Percentiles rank a stretch among this genome's conserved stretches.
Conservation (phyloP, 805 yeast species). For the Clavispora santaluciae region DNA sequence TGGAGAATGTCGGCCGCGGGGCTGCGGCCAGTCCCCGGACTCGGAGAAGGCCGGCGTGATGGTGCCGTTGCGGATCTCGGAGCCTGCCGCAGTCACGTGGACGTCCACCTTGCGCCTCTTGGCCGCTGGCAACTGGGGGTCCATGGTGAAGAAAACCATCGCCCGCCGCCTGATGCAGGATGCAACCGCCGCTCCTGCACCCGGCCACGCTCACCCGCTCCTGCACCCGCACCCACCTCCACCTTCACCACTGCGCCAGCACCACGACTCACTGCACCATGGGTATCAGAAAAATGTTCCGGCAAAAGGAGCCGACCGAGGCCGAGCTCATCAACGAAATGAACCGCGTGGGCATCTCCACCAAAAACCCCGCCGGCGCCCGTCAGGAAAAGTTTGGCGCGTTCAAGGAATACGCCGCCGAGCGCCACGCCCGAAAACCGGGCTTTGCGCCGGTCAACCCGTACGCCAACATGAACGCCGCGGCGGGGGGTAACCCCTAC, state of each 20-base stretch:
- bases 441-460: constrained; percentile 41
- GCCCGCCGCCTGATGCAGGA: neutral
- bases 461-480: constrained; percentile 26
- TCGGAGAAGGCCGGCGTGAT: constrained; percentile 8
- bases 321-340: constrained; percentile 41
- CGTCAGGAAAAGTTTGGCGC: constrained; percentile 49
- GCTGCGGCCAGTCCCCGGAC: no score
- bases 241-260: no score
- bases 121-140: constrained; percentile 5
- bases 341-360: constrained; percentile 38
- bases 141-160: neutral
- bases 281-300: constrained; percentile 45
- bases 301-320: constrained; percentile 47
- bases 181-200: neutral
- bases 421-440: constrained; percentile 29
- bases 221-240: no score
- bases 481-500: constrained; percentile 10
- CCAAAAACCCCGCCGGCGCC: constrained; percentile 22
- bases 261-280: no score
- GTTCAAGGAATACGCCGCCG: constrained; percentile 45
- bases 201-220: no score
- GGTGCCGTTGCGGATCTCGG: constrained; percentile 10
- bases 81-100: constrained; percentile 3
- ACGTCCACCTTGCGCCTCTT: constrained; percentile 8
- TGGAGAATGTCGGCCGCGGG: no score